phyloP scores from a whole-genome alignment of 148 eudicot genomes.

The Rhododendron simsii region DNA sequence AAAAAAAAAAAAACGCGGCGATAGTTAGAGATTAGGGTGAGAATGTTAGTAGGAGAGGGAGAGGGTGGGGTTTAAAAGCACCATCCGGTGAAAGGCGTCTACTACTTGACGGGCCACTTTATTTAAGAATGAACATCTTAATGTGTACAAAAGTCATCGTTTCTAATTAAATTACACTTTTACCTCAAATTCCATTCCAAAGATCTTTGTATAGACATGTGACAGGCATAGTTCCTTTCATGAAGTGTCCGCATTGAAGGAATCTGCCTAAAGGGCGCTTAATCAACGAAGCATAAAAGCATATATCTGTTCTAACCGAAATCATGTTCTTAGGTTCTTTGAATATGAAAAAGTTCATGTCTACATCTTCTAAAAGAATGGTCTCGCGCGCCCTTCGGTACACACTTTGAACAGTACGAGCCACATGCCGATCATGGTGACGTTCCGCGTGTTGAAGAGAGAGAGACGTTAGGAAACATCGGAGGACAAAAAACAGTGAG shows the following conservation, averaged over 20 bases:
- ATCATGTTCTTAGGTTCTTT: neutral
- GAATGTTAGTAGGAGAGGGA: no score
- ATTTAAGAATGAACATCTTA: neutral
- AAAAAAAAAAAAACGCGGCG: no score
- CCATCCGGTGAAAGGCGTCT: neutral
- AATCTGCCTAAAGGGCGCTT: neutral
- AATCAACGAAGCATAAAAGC: neutral
- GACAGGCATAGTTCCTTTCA: no score
- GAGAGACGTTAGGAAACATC: neutral
- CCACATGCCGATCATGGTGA: neutral
- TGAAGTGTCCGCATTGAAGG: neutral
- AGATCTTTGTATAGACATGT: no score
- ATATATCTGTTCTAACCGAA: neutral
- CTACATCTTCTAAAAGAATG: neutral
- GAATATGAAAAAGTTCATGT: neutral
- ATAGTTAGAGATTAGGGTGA: no score
- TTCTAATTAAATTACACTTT: no score
- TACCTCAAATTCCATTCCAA: no score
- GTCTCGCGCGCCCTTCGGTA: neutral
- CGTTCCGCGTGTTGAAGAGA: neutral
- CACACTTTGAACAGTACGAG: neutral
- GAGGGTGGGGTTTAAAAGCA: no score
- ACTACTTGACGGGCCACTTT: neutral
- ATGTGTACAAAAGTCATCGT: neutral
- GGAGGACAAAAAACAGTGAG: no score